Conservation (phyloP, 441 rosid genomes). For the Arabidopsis hybrid region DNA sequence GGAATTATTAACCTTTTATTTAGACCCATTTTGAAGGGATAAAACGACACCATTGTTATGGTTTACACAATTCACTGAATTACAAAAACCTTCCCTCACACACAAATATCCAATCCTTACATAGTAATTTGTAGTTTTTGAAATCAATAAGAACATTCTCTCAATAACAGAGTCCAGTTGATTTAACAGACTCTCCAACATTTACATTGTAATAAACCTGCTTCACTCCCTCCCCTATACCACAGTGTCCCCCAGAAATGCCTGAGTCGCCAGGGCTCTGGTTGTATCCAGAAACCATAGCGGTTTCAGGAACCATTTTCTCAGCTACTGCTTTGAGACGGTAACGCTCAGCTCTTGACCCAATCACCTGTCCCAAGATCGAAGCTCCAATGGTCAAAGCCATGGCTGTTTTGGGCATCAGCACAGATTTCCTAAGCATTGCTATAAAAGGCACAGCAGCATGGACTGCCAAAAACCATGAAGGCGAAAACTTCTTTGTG, state of each 20-base stretch:
- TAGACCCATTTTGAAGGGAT: constrained; percentile 16
- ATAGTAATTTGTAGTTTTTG: constrained; percentile 6
- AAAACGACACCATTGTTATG: constrained; percentile 27
- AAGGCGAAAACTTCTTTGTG: constrained; percentile 72
- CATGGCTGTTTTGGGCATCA: constrained; percentile 90
- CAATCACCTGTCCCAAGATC: constrained; percentile 79
- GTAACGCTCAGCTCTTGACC: constrained; percentile 83
- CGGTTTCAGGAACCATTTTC: constrained; percentile 37
- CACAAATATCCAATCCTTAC: constrained; percentile 23
- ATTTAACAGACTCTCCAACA: constrained; percentile 41
- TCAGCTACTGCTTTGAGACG: constrained; percentile 61
- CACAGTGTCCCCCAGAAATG: constrained; percentile 45
- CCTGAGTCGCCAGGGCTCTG: constrained; percentile 37
- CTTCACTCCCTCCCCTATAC: constrained; percentile 49
- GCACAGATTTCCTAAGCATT: constrained; percentile 81
- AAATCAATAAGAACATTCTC: constrained; percentile 18
- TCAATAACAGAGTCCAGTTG: constrained; percentile 49
- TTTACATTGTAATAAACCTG: constrained; percentile 39
- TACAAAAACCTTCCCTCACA: constrained; percentile 14
- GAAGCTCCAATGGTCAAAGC: constrained; percentile 85
- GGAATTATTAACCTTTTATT: constrained; percentile 38
- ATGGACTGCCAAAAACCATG: constrained; percentile 89
- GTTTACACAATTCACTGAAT: constrained; percentile 36
- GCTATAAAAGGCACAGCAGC: constrained; percentile 93
- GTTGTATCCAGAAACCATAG: constrained; percentile 35